phyloP scores from a whole-genome alignment of 345 rosid genomes.

The Rhodamnia rubescens region DNA sequence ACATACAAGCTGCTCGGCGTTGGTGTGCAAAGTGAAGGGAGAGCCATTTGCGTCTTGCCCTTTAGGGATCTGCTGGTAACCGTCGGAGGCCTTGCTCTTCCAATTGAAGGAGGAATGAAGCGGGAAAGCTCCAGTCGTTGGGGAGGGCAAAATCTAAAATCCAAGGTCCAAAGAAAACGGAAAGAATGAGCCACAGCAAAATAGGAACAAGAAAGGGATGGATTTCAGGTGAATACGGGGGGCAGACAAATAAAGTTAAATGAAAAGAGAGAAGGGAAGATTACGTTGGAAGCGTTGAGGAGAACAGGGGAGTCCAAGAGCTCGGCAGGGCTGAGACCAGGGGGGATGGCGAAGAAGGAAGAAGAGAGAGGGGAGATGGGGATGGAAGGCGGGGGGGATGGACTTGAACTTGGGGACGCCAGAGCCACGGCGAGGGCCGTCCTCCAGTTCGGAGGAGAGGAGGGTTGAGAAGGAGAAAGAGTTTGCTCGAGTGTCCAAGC shows the following conservation, averaged over 20 bases:
- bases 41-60: slow-evolving; percentile 24
- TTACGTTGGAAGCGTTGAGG: slow-evolving; percentile 55
- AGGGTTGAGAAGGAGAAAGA: background rate
- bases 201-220: background rate
- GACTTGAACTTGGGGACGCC: slow-evolving; percentile 87
- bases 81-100: slow-evolving; percentile 17
- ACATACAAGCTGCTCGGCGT: slow-evolving; percentile 5
- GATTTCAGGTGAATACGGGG: background rate
- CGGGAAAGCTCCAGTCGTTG: slow-evolving; percentile 77
- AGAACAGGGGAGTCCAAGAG: slow-evolving; percentile 86
- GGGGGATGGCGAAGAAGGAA: slow-evolving; percentile 68
- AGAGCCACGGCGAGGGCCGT: slow-evolving; percentile 46
- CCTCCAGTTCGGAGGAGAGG: slow-evolving; percentile 37
- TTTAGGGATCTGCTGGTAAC: slow-evolving; percentile 21
- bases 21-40: slow-evolving; percentile 54
- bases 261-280: background rate
- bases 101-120: slow-evolving; percentile 30
- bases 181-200: background rate
- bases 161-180: background rate
- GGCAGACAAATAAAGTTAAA: background rate
- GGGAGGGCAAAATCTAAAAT: slow-evolving; percentile 72
- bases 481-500: slow-evolving; percentile 14
- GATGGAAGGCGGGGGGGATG: slow-evolving; percentile 63
- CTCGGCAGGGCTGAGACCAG: slow-evolving; percentile 72
- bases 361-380: slow-evolving; percentile 71